phyloP scores from a whole-genome alignment of 1,139 yeast species.

The Kodamaea derodonti region DNA sequence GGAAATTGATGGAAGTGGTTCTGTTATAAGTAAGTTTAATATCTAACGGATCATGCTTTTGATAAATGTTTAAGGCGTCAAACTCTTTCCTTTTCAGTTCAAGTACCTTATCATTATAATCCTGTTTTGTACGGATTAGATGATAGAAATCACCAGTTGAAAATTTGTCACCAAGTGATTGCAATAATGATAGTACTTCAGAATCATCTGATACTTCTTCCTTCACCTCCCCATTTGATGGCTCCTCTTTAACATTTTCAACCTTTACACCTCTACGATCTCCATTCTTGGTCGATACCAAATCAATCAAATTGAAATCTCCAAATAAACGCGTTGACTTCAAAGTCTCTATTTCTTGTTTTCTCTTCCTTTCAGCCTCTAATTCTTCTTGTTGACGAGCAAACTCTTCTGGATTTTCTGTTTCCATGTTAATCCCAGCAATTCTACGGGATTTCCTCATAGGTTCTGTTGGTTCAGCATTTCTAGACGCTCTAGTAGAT shows the following conservation, averaged over 20 bases:
- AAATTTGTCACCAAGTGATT: constrained; percentile 49
- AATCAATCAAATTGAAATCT: constrained; percentile 56
- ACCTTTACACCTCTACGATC: constrained; percentile 24
- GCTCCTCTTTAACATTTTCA: constrained; percentile 4
- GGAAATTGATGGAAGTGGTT: constrained; percentile 69
- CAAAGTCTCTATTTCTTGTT: constrained; percentile 47
- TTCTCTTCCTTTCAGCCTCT: constrained; percentile 14
- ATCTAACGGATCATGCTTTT: constrained; percentile 62
- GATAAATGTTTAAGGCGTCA: constrained; percentile 46
- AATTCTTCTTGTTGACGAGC: constrained; percentile 17
- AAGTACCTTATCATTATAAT: constrained; percentile 35
- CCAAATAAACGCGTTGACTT: constrained; percentile 58
- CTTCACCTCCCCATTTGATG: constrained; percentile 5
- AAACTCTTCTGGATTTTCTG: constrained; percentile 34
- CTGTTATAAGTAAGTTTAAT: constrained; percentile 71
- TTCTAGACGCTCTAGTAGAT: constrained; percentile 13
- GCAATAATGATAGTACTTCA: constrained; percentile 36
- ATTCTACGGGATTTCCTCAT: constrained; percentile 62
- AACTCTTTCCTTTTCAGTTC: constrained; percentile 50
- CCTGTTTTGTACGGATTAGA: constrained; percentile 26
- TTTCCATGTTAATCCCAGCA: constrained; percentile 55
- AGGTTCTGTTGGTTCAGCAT: constrained; percentile 37
- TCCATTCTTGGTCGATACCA: constrained; percentile 43
- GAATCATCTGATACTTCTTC: constrained; percentile 15
- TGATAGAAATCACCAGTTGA: constrained; percentile 82